Evolutionary conservation across 139 green algal species (phyloP).

Genomic region (Closterium sp.): DNA sequence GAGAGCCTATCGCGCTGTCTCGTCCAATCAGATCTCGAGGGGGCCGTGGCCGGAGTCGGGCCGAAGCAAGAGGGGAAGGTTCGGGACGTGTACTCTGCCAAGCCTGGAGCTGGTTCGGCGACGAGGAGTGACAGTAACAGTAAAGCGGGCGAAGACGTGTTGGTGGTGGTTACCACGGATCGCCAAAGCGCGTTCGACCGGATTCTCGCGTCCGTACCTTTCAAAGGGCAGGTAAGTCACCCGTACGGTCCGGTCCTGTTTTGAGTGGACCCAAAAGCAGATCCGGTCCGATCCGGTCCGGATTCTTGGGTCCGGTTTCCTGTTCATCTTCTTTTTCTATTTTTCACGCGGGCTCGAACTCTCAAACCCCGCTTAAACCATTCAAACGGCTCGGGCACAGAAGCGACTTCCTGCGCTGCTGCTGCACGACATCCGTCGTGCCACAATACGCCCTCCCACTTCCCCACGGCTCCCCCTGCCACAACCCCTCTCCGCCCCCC

Average conservation of each 20-base stretch:
- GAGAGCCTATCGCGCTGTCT: not conserved
- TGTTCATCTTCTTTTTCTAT: not conserved
- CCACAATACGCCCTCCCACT: too few species aligned
- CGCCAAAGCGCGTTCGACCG: slow-evolving; percentile 95
- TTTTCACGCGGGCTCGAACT: not conserved
- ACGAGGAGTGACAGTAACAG: not conserved
- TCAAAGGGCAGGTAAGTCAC: slow-evolving; percentile 86
- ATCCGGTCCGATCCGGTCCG: too few species aligned
- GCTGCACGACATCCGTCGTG: too few species aligned
- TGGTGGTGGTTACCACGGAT: slow-evolving; percentile 93
- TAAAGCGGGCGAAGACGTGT: slow-evolving; percentile 76
- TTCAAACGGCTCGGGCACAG: not conserved
- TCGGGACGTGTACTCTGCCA: not conserved
- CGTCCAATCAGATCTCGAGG: slow-evolving; percentile 1
- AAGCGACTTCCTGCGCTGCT: too few species aligned
- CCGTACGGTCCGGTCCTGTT: too few species aligned
- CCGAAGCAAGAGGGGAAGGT: slow-evolving; percentile 34
- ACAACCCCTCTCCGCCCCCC: not conserved
- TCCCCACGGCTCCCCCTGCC: too few species aligned
- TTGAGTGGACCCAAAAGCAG: too few species aligned
- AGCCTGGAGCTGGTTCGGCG: not conserved
- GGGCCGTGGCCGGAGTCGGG: slow-evolving; percentile 55
- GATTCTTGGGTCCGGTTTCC: too few species aligned
- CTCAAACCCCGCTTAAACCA: not conserved
- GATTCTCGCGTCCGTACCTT: slow-evolving; percentile 85